Conservation (phyloP, 495 filamentous ascomycete species). For the Aspergillus baeticus region DNA sequence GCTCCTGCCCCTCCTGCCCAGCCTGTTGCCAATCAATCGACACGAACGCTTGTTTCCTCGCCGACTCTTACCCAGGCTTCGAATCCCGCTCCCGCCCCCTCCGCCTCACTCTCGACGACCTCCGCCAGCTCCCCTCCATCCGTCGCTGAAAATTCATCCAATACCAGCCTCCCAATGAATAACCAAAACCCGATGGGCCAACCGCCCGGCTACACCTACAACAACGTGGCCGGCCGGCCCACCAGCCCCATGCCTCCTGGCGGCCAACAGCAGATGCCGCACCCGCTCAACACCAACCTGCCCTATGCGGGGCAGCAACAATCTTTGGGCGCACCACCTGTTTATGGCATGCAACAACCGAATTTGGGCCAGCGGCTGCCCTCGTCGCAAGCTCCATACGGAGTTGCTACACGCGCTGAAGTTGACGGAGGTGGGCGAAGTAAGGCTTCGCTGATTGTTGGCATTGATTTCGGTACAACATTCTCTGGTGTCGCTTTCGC, state of each 20-base stretch:
- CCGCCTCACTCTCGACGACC: conserved; percentile 22
- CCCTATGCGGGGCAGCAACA: conserved; percentile 51
- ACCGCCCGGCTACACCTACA: conserved; percentile 73
- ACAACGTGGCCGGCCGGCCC: conserved; percentile 61
- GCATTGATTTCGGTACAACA: conserved; percentile 75
- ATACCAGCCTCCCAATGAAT: conserved; percentile 54
- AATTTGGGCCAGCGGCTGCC: conserved; percentile 39
- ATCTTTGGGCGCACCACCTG: conserved; percentile 51
- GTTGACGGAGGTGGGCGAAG: conserved; percentile 80
- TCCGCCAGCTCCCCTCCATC: conserved; percentile 39
- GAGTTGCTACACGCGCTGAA: conserved; percentile 58
- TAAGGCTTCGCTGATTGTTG: conserved; percentile 69
- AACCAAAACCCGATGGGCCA: conserved; percentile 46
- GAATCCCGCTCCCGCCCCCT: conserved; percentile 33
- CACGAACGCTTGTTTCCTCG: conserved; percentile 27
- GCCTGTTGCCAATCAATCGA: conserved; percentile 17
- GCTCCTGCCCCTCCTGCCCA: conserved; percentile 4
- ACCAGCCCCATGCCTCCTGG: conserved; percentile 56
- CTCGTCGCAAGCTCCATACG: conserved; percentile 40
- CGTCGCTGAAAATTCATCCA: conserved; percentile 45
- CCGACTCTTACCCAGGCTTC: conserved; percentile 32
- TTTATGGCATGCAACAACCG: conserved; percentile 47
- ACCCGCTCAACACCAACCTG: conserved; percentile 66
- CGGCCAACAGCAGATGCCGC: conserved; percentile 55
- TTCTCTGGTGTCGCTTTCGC: conserved; percentile 80